Evolutionary conservation across 176 grass and related monocot species (phyloP).

Genomic region (Thinopyrum elongatum): DNA sequence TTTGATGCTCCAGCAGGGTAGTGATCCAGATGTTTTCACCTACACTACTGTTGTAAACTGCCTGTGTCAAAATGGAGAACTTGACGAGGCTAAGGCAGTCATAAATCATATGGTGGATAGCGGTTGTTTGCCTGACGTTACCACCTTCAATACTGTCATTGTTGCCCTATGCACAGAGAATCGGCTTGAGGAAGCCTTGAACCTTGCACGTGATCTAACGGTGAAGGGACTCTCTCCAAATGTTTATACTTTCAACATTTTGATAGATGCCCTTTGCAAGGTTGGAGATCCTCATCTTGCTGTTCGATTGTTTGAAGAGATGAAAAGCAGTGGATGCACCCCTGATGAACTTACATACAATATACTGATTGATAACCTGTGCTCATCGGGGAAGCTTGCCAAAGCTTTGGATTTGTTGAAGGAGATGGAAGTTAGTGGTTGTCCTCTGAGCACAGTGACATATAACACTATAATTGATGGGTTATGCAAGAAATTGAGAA

Average conservation of each 20-base stretch:
- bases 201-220: slow-evolving; percentile 62
- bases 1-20: slow-evolving; percentile 66
- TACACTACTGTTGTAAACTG: slow-evolving; percentile 64
- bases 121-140: slow-evolving; percentile 62
- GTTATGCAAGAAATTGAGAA: slow-evolving; percentile 81
- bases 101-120: slow-evolving; percentile 68
- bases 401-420: slow-evolving; percentile 86
- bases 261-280: slow-evolving; percentile 77
- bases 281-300: slow-evolving; percentile 69
- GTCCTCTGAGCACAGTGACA: slow-evolving; percentile 55
- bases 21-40: slow-evolving; percentile 63
- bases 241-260: slow-evolving; percentile 83
- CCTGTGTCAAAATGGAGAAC: slow-evolving; percentile 57
- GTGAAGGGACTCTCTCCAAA: slow-evolving; percentile 73
- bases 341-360: slow-evolving; percentile 87
- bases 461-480: slow-evolving; percentile 85
- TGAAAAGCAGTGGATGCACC: slow-evolving; percentile 76
- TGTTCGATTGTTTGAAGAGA: slow-evolving; percentile 79
- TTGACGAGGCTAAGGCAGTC: slow-evolving; percentile 61
- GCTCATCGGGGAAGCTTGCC: slow-evolving; percentile 51
- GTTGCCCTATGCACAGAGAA: slow-evolving; percentile 61
- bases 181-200: slow-evolving; percentile 81
- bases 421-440: slow-evolving; percentile 78
- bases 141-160: slow-evolving; percentile 82
- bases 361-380: slow-evolving; percentile 75